phyloP scores from a whole-genome alignment of 768 basidiomycete genomes.

The Macrolepiota dolichaula region DNA sequence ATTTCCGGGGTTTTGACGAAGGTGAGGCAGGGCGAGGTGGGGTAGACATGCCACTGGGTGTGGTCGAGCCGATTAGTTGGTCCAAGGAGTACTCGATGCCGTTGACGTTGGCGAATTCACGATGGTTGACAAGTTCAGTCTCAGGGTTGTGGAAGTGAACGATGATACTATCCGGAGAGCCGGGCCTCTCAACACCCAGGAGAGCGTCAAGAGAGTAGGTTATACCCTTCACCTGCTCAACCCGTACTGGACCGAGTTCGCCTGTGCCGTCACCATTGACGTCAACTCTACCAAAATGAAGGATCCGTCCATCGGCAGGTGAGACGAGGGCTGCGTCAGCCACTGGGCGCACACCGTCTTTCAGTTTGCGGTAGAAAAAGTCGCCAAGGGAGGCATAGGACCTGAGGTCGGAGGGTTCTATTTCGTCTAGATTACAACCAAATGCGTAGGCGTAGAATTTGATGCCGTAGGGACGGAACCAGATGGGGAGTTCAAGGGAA shows the following conservation, averaged over 20 bases:
- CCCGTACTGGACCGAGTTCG: slow-evolving; percentile 21
- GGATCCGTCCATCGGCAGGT: slow-evolving; percentile 89
- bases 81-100: slow-evolving; percentile 95
- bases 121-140: slow-evolving; percentile 71
- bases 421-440: slow-evolving; percentile 91
- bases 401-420: slow-evolving; percentile 72
- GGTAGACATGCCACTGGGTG: slow-evolving; percentile 7
- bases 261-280: slow-evolving; percentile 41
- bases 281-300: slow-evolving; percentile 86
- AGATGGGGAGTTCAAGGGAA: slow-evolving; percentile 87
- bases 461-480: slow-evolving; percentile 89
- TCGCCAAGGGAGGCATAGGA: slow-evolving; percentile 82
- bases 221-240: slow-evolving; percentile 97
- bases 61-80: slow-evolving; percentile 69
- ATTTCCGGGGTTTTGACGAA: slow-evolving; percentile 48
- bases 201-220: slow-evolving; percentile 95
- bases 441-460: slow-evolving; percentile 84
- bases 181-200: slow-evolving; percentile 69
- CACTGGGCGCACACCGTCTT: slow-evolving; percentile 78
- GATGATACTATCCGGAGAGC: slow-evolving; percentile 38
- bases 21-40: slow-evolving; percentile 23
- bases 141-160: slow-evolving; percentile 37
- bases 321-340: slow-evolving; percentile 78
- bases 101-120: slow-evolving; percentile 93
- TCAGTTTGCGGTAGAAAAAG: slow-evolving; percentile 92